A percentile compares a stretch with the other conserved stretches of the same genome.
Evolutionary conservation across 495 filamentous ascomycete genomes (phyloP).

Genomic region (Emericellopsis terricola): DNA sequence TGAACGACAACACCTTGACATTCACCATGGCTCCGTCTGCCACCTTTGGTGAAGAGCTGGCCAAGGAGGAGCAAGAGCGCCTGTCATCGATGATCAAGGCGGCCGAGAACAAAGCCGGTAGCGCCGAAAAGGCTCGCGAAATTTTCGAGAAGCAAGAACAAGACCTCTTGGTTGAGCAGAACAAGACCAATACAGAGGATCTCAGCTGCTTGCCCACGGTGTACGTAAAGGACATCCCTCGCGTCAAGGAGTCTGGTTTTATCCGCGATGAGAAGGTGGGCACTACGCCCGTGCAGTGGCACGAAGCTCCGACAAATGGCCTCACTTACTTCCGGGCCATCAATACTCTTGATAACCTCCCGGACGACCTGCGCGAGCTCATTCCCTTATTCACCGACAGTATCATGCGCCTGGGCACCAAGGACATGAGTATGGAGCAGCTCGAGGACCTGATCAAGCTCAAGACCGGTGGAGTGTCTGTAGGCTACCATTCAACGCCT

Average conservation of each 20-base stretch:
- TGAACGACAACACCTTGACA: slow-evolving; percentile 70
- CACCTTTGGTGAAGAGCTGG: slow-evolving; percentile 53
- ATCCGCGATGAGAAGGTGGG: slow-evolving; percentile 46
- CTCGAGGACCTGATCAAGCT: slow-evolving; percentile 89
- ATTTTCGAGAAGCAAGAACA: slow-evolving; percentile 57
- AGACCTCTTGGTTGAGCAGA: slow-evolving; percentile 67
- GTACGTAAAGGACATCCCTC: slow-evolving; percentile 71
- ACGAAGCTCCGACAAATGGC: slow-evolving; percentile 83
- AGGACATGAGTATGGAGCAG: slow-evolving; percentile 76
- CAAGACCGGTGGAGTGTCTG: slow-evolving; percentile 82
- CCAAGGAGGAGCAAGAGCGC: slow-evolving; percentile 55
- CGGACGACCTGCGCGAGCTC: slow-evolving; percentile 66
- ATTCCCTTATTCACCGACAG: slow-evolving; percentile 86
- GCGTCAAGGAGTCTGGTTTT: slow-evolving; percentile 50
- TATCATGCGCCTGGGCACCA: slow-evolving; percentile 82
- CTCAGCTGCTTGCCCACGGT: slow-evolving; percentile 76
- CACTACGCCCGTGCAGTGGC: slow-evolving; percentile 65
- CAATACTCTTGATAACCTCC: slow-evolving; percentile 59
- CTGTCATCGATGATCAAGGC: slow-evolving; percentile 52
- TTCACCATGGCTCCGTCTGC: slow-evolving; percentile 87
- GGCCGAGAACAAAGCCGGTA: slow-evolving; percentile 46
- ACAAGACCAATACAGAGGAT: slow-evolving; percentile 63
- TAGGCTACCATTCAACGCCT: slow-evolving; percentile 59
- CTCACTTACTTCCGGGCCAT: slow-evolving; percentile 90
- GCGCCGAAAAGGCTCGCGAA: slow-evolving; percentile 47